These are phyloP conservation scores for Sergeia podlipaevii DNA, from an alignment of 208 protist species.

Conservation along the genomic window DNA sequence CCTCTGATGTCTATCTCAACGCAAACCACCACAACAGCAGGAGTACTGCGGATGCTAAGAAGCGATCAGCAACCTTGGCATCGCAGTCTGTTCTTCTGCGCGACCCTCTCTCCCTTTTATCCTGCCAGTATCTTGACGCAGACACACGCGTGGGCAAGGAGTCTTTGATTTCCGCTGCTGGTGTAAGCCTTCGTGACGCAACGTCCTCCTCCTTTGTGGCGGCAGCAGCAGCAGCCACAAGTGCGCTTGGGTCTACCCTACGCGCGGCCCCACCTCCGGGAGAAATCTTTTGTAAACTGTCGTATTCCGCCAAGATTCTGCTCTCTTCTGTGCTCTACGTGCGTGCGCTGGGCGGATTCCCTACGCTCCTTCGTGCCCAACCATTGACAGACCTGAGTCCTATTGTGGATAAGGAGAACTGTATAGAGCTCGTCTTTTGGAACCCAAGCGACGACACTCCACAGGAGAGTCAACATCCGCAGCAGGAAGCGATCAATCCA, in stretches of 20 bases:
- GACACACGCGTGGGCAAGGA: slow-evolving; percentile 14
- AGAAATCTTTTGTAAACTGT: slow-evolving; percentile 45
- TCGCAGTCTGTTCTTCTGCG: slow-evolving; percentile 42
- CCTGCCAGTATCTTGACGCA: slow-evolving; percentile 45
- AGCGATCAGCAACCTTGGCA: slow-evolving; percentile 17
- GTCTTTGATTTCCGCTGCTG: not conserved
- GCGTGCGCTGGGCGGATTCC: slow-evolving; percentile 74
- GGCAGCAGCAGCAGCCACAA: not conserved
- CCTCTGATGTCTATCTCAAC: not conserved
- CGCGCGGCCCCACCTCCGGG: slow-evolving; percentile 17
- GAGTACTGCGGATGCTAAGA: not conserved
- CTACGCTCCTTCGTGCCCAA: slow-evolving; percentile 62
- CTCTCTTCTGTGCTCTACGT: slow-evolving; percentile 72
- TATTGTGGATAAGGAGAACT: slow-evolving; percentile 77
- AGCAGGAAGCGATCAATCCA: slow-evolving; percentile 18
- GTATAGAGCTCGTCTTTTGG: slow-evolving; percentile 79
- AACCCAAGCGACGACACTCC: slow-evolving; percentile 21
- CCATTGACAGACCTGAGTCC: slow-evolving; percentile 54
- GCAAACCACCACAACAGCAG: not conserved
- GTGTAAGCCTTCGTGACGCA: not conserved
- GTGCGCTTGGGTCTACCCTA: slow-evolving; percentile 17
- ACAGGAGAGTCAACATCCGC: not conserved
- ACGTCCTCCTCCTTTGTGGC: not conserved
- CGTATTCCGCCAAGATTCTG: slow-evolving; percentile 61
- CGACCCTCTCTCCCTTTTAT: slow-evolving; percentile 36